A percentile compares a stretch with the other conserved stretches of the same genome.
phyloP scores from a whole-genome alignment of 75 land plant species.

The Picea sitchensis region DNA sequence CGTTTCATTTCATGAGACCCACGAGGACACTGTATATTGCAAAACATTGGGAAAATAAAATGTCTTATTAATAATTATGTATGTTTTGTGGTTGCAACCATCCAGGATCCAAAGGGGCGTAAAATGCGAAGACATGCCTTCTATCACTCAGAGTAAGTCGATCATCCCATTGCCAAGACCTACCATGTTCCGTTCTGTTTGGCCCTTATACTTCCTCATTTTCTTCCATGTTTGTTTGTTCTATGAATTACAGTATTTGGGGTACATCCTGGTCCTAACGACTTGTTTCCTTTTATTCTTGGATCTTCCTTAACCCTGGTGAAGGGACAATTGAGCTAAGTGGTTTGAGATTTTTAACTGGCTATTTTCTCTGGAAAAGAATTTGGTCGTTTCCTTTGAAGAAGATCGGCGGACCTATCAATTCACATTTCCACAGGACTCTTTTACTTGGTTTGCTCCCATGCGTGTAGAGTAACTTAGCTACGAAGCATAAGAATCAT shows the following conservation, averaged over 20 bases:
- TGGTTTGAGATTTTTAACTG: neutral
- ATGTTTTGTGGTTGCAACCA: neutral
- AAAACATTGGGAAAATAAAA: no score
- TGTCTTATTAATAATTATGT: no score
- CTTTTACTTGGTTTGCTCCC: no score
- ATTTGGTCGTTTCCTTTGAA: no score
- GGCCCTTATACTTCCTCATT: neutral
- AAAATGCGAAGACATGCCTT: slow-evolving; percentile 82
- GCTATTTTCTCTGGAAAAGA: neutral
- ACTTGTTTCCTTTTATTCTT: neutral
- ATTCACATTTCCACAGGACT: no score
- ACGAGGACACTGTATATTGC: no score
- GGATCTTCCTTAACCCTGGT: neutral
- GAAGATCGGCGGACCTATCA: no score
- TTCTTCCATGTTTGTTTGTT: neutral
- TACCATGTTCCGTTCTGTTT: no score
- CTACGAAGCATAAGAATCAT: no score
- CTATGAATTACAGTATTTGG: neutral
- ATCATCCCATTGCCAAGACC: neutral
- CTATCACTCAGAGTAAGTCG: slow-evolving; percentile 61
- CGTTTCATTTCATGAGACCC: no score
- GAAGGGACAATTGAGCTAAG: neutral
- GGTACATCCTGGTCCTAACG: neutral
- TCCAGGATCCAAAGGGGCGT: slow-evolving; percentile 82
- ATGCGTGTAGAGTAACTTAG: no score